phyloP scores from a whole-genome alignment of 2,329 filamentous ascomycete genomes.

The Botrytis aclada region DNA sequence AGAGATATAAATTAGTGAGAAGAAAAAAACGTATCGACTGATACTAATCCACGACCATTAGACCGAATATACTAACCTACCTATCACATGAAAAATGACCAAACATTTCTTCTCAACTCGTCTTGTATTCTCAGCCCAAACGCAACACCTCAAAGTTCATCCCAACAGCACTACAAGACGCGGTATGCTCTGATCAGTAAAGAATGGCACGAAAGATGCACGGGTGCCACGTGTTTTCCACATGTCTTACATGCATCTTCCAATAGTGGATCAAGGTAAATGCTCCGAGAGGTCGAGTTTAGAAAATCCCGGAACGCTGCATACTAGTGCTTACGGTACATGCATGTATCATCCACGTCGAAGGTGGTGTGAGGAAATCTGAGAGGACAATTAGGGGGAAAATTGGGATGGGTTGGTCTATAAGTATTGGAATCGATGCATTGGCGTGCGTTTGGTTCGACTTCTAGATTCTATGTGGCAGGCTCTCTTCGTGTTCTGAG shows the following conservation, averaged over 20 bases:
- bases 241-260: slow-evolving; percentile 12
- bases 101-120: background rate
- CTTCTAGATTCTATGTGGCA: background rate
- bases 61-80: background rate
- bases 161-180: background rate
- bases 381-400: background rate
- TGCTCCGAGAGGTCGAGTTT: slow-evolving; percentile 9
- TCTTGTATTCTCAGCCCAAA: background rate
- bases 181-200: background rate
- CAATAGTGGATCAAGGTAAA: background rate
- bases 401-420: background rate
- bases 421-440: background rate
- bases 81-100: too few species aligned
- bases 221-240: slow-evolving; percentile 15
- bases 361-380: background rate
- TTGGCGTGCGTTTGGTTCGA: background rate
- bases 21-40: background rate
- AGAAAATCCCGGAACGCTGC: background rate
- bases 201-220: background rate
- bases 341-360: slow-evolving; percentile 7
- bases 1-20: too few species aligned
- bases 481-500: background rate
- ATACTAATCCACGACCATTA: background rate
- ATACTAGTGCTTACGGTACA: slow-evolving; percentile 8
- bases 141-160: background rate